Conservation (phyloP, 768 basidiomycete genomes). For the Candolleomyces aberdarensis region DNA sequence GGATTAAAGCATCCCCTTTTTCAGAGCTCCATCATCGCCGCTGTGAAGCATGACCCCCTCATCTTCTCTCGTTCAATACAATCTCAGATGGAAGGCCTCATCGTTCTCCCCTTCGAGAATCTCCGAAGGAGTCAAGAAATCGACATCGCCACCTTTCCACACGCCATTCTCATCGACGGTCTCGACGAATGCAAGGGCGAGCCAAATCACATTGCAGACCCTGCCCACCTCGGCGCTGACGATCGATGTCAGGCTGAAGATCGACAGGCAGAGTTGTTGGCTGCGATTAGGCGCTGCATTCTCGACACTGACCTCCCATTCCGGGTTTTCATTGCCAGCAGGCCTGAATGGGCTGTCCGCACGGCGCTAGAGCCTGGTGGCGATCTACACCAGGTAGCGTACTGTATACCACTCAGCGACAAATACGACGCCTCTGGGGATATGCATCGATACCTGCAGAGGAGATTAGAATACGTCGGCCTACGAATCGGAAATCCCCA, state of each 20-base stretch:
- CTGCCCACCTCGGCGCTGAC: no score
- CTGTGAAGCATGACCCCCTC: neutral
- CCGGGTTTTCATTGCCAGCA: neutral
- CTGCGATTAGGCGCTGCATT: neutral
- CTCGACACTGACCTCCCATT: neutral
- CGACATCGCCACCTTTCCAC: neutral
- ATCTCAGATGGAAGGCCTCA: neutral
- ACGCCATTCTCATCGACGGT: slow-evolving; percentile 2
- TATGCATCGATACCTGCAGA: neutral
- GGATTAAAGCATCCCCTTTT: neutral
- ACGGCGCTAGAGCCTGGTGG: neutral
- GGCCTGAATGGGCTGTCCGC: neutral
- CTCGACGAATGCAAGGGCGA: slow-evolving; percentile 1
- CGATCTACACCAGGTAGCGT: neutral
- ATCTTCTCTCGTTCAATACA: neutral
- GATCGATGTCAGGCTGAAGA: neutral
- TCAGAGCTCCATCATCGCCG: neutral
- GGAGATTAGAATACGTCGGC: neutral
- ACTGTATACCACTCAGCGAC: neutral
- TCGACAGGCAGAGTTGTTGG: neutral
- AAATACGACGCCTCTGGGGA: neutral
- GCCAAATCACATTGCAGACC: no score
- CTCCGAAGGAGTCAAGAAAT: no score
- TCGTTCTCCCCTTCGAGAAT: neutral
- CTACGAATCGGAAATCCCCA: neutral